phyloP scores from a whole-genome alignment of 345 rosid genomes.

The Eucalyptus sideroxylon region DNA sequence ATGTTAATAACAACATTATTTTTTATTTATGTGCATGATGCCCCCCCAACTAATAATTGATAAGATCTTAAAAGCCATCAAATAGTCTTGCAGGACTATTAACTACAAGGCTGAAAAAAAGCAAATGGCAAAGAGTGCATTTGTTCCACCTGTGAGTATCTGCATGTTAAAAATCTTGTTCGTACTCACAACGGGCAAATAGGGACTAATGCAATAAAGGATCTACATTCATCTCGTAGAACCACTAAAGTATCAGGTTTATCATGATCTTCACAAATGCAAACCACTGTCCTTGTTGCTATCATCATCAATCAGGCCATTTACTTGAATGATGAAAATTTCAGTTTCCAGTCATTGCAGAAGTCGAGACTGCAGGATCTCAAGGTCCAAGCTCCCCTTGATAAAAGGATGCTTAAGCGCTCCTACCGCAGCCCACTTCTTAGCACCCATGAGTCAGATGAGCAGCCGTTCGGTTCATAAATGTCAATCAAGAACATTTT shows the following conservation, averaged over 20 bases:
- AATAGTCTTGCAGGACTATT: not conserved
- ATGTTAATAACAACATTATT: not conserved
- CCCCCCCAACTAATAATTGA: not conserved
- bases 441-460: not conserved
- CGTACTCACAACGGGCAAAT: not conserved
- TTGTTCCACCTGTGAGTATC: not conserved
- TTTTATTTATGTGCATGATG: not conserved
- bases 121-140: not conserved
- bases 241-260: not conserved
- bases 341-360: not conserved
- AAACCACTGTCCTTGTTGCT: not conserved
- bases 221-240: not conserved
- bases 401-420: not conserved
- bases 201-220: not conserved
- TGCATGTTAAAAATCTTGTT: not conserved
- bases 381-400: not conserved
- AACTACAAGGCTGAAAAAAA: not conserved
- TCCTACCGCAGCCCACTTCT: not conserved
- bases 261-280: not conserved
- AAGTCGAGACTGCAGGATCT: not conserved
- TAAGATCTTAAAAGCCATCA: not conserved
- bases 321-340: not conserved
- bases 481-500: not conserved
- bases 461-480: not conserved
- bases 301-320: not conserved